These are phyloP conservation scores for Beauveria sp. DNA, from an alignment of 2,329 filamentous ascomycete species.

Conservation along the genomic window DNA sequence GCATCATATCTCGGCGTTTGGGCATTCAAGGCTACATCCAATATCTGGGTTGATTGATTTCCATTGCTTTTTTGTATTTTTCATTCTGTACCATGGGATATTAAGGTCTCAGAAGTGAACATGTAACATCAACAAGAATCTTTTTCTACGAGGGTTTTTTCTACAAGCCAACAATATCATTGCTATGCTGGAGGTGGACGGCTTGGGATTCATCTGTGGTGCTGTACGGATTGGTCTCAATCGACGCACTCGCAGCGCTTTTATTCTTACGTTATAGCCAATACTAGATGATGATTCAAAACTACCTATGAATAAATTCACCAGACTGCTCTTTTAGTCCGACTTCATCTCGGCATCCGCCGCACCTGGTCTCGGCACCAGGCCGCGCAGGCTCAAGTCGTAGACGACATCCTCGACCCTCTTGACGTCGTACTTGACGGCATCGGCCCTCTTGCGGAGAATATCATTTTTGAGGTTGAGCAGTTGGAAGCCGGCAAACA, in stretches of 20 bases:
- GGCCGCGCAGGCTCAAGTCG: constrained; percentile 78
- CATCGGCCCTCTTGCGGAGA: constrained; percentile 78
- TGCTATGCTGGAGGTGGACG: not conserved
- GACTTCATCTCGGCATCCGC: constrained; percentile 32
- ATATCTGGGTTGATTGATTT: not conserved
- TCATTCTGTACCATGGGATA: not conserved
- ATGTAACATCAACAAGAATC: constrained; percentile 1
- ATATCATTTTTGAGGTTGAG: constrained; percentile 96
- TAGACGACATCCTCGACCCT: constrained; percentile 98
- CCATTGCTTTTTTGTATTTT: constrained; percentile 7
- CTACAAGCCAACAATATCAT: not conserved
- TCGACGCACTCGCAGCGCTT: not conserved
- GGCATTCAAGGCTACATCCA: not conserved
- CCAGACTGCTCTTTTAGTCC: constrained; percentile 16
- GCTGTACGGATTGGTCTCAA: not conserved
- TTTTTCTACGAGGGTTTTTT: not conserved
- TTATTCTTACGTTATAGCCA: too few relatives aligned
- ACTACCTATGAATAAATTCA: not conserved
- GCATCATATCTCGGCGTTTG: constrained; percentile 7
- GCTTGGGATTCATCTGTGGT: not conserved
- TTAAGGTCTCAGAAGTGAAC: not conserved
- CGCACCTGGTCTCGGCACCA: constrained; percentile 50
- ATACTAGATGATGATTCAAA: not conserved
- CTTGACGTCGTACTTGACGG: constrained; percentile 95
- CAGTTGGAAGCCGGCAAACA: constrained; percentile 93